Evolutionary conservation across 1,139 yeast species (phyloP).

Genomic region (Nakaseomyces glabratus): DNA sequence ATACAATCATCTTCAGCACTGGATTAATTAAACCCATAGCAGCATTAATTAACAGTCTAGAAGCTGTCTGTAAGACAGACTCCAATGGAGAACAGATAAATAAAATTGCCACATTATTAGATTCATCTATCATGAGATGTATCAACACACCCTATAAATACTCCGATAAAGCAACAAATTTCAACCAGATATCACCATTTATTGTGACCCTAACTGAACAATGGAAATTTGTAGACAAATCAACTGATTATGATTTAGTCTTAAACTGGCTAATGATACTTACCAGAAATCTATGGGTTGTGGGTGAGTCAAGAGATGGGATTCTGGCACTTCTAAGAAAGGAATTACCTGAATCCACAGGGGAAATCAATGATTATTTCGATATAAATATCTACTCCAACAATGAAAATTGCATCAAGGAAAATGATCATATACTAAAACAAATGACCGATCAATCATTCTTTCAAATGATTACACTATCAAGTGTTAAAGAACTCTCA

Average conservation of each 20-base stretch:
- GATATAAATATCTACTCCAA: slow-evolving; percentile 1
- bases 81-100: slow-evolving; percentile 15
- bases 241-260: slow-evolving; percentile 22
- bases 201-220: slow-evolving; percentile 65
- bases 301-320: slow-evolving; percentile 46
- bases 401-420: not conserved
- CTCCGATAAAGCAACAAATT: slow-evolving; percentile 50
- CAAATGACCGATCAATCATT: slow-evolving; percentile 19
- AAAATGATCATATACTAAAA: slow-evolving; percentile 8
- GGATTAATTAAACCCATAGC: slow-evolving; percentile 39
- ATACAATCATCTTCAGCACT: slow-evolving; percentile 43
- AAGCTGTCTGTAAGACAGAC: slow-evolving; percentile 14
- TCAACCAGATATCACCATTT: slow-evolving; percentile 51
- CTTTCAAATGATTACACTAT: slow-evolving; percentile 26
- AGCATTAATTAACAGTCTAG: slow-evolving; percentile 38
- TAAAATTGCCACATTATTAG: slow-evolving; percentile 52
- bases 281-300: slow-evolving; percentile 36
- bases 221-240: slow-evolving; percentile 45
- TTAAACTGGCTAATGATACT: slow-evolving; percentile 47
- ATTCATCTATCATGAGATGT: slow-evolving; percentile 64
- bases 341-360: slow-evolving; percentile 18
- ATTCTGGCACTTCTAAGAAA: slow-evolving; percentile 30
- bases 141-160: slow-evolving; percentile 75
- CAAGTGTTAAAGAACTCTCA: slow-evolving; percentile 19
- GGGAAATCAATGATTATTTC: slow-evolving; percentile 1